Conservation (phyloP, 2,329 filamentous ascomycete genomes). For the Claviceps pazoutovae region DNA sequence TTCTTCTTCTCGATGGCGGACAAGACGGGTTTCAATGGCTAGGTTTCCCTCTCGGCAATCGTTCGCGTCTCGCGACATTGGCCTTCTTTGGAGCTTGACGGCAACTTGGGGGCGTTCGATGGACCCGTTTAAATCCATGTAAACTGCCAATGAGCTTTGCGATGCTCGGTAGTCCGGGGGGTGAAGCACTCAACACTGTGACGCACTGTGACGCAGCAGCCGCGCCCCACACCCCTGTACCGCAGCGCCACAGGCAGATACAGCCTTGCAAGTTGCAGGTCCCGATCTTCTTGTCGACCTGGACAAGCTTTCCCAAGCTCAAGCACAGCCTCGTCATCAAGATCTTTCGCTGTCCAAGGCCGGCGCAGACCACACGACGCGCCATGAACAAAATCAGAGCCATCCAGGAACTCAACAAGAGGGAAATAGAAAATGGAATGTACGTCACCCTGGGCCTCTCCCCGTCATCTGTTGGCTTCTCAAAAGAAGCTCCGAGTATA, state of each 20-base stretch:
- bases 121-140: constrained; percentile 16
- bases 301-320: not conserved
- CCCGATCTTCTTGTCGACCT: not conserved
- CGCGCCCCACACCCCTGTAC: not conserved
- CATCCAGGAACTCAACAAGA: constrained; percentile 85
- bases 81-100: not conserved
- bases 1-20: not conserved
- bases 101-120: constrained; percentile 11
- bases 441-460: constrained; percentile 24
- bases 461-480: not conserved
- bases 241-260: not conserved
- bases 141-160: not conserved
- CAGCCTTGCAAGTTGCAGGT: constrained; percentile 5
- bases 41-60: not conserved
- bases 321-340: not conserved
- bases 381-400: constrained; percentile 88
- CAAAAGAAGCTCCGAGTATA: not conserved
- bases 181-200: too few species aligned
- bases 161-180: not conserved
- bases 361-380: constrained; percentile 1
- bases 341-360: not conserved
- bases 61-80: not conserved
- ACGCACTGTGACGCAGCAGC: not conserved
- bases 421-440: constrained; percentile 81
- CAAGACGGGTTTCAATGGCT: too few species aligned